Evolutionary conservation across 768 basidiomycete genomes (phyloP), one percentile per base, ranked within the genome.

Genomic region (Grammothele lineata): DNA sequence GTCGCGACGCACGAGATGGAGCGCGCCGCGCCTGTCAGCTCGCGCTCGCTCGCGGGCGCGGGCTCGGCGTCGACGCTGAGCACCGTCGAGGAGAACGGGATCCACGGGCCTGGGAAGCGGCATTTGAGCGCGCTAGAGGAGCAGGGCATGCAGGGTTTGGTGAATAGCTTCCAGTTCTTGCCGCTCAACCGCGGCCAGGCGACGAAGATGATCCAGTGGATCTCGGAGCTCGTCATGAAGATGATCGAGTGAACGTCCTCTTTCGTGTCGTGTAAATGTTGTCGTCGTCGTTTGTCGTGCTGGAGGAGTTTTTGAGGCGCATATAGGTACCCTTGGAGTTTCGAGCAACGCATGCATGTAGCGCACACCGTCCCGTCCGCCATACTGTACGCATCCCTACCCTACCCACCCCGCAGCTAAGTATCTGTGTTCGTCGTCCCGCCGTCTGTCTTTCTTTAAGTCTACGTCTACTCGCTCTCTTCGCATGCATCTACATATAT

Each of bases 161-260:
- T 80, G n/a, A 81, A 73, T 53, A 81, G 71, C 57, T 85, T 87
- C 70, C 73, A 77, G 50, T 92, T 92, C 68, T 63, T 88, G 26
- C 72, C 82, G 3, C 67, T 76, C 15, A 67, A 70, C 45, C 57
- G 48, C 30, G 60, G 57, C 19, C 56, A 57, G 33, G 61, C 61
- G 24, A 81, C 78, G 50, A 75, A 78, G 41, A 79, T 88, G 70
- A 75, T 87, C 50, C 77, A 81, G 45, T 90, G 85, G 85, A 87
- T 89, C 48, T 81, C 85, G 25, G 75, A 76, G 58, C 64, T 81
- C 53, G 72, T 81, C 22, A 62, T 66, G 59, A 73, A 71, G 59
- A 77, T 78, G 53, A 72, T 79, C 43, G 69, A 71, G 64, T 76
- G 40, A 52, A 25, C 14, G 33, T 23, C 32, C 41, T 23, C 33